Percentiles rank a stretch among this genome's conserved stretches.
Conservation (phyloP, 495 filamentous ascomycete species). For the Parachaetomium inaequale region DNA sequence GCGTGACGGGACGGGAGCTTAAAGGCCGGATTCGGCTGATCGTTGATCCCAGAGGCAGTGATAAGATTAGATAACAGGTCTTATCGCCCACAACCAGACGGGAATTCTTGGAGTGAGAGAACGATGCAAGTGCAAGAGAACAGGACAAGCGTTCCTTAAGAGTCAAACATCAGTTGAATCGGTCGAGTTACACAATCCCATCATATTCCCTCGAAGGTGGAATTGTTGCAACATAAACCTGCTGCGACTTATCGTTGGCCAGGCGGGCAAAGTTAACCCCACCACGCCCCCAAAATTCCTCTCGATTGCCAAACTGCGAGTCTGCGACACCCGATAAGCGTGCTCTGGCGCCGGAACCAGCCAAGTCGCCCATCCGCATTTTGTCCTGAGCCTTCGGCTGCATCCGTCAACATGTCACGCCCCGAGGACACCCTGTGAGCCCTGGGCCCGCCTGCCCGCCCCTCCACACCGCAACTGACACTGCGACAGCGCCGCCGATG, state of each 20-base stretch:
- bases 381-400: too few relatives aligned
- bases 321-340: background rate
- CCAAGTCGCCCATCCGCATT: too few relatives aligned
- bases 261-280: too few relatives aligned
- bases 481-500: slow-evolving; percentile 71
- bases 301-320: too few relatives aligned
- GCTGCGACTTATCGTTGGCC: too few relatives aligned
- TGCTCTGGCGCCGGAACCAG: too few relatives aligned
- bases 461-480: slow-evolving; percentile 19
- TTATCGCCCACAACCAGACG: slow-evolving; percentile 17
- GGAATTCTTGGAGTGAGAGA: slow-evolving; percentile 5
- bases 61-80: slow-evolving; percentile 1
- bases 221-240: too few relatives aligned
- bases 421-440: slow-evolving; percentile 85
- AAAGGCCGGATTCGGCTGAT: slow-evolving; percentile 14
- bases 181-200: too few relatives aligned
- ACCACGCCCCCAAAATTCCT: slow-evolving; percentile 7
- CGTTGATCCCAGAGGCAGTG: slow-evolving; percentile 8
- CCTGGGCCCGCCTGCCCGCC: slow-evolving; percentile 15
- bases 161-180: background rate
- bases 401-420: slow-evolving; percentile 70
- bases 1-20: slow-evolving; percentile 3
- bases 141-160: background rate
- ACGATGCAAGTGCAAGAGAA: background rate
- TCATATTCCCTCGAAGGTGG: too few relatives aligned